A percentile compares a stretch with the other conserved stretches of the same genome.
phyloP scores from a whole-genome alignment of 768 basidiomycete genomes.

The Phaffia australis region DNA sequence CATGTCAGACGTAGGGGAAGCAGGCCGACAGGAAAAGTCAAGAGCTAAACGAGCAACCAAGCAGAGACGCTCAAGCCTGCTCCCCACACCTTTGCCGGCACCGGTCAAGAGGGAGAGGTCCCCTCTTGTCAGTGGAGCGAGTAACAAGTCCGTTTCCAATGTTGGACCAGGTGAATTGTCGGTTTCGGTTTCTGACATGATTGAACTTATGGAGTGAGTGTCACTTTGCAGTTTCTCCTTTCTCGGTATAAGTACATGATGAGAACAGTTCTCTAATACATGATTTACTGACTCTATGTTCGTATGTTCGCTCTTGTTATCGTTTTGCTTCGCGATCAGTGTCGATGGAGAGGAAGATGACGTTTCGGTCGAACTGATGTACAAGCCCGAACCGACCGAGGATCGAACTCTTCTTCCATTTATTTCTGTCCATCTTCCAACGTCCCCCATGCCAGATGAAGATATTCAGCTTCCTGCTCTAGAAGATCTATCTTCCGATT shows the following conservation, averaged over 20 bases:
- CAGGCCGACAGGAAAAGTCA: neutral
- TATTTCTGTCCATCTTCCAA: too few species aligned
- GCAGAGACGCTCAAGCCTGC: constrained; percentile 6
- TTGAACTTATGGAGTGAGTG: constrained; percentile 3
- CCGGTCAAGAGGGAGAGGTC: constrained; percentile 2
- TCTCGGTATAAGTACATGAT: neutral
- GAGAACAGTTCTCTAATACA: too few species aligned
- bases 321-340: too few species aligned
- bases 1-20: constrained; percentile 1
- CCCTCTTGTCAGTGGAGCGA: neutral
- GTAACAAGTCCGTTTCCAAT: neutral
- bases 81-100: constrained; percentile 24
- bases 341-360: too few species aligned
- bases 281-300: too few species aligned
- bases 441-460: too few species aligned
- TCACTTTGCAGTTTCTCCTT: neutral
- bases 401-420: too few species aligned
- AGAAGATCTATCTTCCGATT: too few species aligned
- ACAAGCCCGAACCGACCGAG: too few species aligned
- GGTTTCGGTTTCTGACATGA: neutral
- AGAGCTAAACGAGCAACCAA: neutral
- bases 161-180: neutral
- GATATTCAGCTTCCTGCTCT: too few species aligned
- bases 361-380: too few species aligned
- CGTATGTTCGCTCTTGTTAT: too few species aligned